Conservation (phyloP, 2,329 filamentous ascomycete species). For the Acephala macrosclerotiorum region DNA sequence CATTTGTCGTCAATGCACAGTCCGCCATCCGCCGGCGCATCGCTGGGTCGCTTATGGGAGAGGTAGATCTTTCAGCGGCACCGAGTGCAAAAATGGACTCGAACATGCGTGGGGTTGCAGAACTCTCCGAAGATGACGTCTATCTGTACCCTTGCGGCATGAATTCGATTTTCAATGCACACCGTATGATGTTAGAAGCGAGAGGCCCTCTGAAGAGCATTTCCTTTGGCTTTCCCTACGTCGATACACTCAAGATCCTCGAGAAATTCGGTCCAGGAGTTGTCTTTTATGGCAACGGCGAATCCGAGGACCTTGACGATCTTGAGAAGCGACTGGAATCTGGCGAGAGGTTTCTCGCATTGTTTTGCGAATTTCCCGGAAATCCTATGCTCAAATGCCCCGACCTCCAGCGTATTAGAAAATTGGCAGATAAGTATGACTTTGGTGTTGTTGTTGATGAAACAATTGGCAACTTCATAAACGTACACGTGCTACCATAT, state of each 20-base stretch:
- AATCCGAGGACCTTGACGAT: conserved; percentile 80
- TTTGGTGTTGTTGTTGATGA: conserved; percentile 95
- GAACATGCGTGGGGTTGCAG: conserved; percentile 63
- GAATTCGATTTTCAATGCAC: conserved; percentile 92
- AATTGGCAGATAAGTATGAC: conserved; percentile 80
- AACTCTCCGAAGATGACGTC: conserved; percentile 84
- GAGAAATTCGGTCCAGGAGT: conserved; percentile 94
- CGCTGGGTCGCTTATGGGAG: conserved; percentile 79
- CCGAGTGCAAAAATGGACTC: conserved; percentile 52
- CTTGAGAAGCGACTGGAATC: conserved; percentile 73
- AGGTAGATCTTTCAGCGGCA: conserved; percentile 70
- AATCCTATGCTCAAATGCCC: conserved; percentile 90
- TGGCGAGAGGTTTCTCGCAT: conserved; percentile 79
- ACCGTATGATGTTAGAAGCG: conserved; percentile 73
- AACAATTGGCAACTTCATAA: conserved; percentile 95
- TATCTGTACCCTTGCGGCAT: conserved; percentile 91
- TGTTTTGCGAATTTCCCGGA: conserved; percentile 95
- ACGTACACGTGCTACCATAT: conserved; percentile 89
- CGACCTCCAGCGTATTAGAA: conserved; percentile 81
- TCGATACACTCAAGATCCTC: conserved; percentile 93
- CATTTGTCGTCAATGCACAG: conserved; percentile 81
- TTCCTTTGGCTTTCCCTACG: conserved; percentile 96
- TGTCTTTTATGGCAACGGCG: conserved; percentile 85
- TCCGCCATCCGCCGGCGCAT: conserved; percentile 87
- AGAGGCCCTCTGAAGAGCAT: conserved; percentile 77